phyloP scores from a whole-genome alignment of 371 early-diverging fungal species.

The Entomophthora muscae region DNA sequence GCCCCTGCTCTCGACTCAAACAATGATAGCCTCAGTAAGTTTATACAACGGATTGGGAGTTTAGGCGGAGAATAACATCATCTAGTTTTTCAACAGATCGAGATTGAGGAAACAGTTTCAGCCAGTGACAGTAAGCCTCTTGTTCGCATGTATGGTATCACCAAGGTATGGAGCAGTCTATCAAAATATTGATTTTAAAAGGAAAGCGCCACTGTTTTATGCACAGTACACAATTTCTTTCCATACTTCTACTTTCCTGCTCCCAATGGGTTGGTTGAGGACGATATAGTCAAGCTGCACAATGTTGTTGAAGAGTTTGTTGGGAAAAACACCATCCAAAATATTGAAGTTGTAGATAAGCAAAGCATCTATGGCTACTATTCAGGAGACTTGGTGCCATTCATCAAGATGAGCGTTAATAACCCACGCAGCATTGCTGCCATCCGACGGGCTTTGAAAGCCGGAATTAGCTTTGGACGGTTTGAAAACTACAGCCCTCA shows the following conservation, averaged over 20 bases:
- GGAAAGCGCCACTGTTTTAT: constrained; percentile 69
- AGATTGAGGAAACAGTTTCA: constrained; percentile 64
- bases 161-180: constrained; percentile 35
- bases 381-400: constrained; percentile 45
- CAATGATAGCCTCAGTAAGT: not conserved
- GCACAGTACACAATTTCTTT: constrained; percentile 81
- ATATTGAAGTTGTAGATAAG: constrained; percentile 43
- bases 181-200: constrained; percentile 12
- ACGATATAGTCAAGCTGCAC: constrained; percentile 32
- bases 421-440: constrained; percentile 8
- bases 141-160: constrained; percentile 76
- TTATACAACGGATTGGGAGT: not conserved
- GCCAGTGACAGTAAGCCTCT: constrained; percentile 28
- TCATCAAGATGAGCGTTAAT: constrained; percentile 45
- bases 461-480: constrained; percentile 12
- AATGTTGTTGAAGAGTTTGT: constrained; percentile 21
- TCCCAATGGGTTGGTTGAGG: constrained; percentile 50
- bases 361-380: constrained; percentile 70
- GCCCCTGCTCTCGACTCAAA: not conserved
- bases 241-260: constrained; percentile 95
- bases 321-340: constrained; percentile 20
- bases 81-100: constrained; percentile 85
- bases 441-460: not conserved
- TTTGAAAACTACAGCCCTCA: constrained; percentile 22
- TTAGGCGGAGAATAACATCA: too few species aligned